A percentile compares a stretch with the other conserved stretches of the same genome.
phyloP scores from a whole-genome alignment of 495 filamentous ascomycete genomes.

The Penicillium verhagenii region DNA sequence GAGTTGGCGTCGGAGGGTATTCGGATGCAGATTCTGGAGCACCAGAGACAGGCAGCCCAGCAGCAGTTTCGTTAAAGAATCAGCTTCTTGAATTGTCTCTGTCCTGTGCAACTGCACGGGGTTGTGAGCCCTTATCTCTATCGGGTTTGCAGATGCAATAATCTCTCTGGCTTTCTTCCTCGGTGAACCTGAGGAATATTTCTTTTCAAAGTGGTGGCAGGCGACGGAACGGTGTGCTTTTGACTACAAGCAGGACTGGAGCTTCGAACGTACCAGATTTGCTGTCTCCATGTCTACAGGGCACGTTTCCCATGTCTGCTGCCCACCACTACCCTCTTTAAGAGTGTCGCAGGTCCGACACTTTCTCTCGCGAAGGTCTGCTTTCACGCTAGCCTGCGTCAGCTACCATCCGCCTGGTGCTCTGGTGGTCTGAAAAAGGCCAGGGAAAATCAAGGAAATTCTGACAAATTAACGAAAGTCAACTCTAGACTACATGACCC shows the following conservation, averaged over 20 bases:
- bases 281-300: not conserved
- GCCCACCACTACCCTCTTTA: not conserved
- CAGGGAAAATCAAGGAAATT: not conserved
- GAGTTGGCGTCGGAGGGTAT: conserved; percentile 72
- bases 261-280: not conserved
- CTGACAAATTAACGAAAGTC: not conserved
- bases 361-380: not conserved
- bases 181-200: not conserved
- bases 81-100: too few species aligned
- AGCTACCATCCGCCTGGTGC: not conserved
- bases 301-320: not conserved
- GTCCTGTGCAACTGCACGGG: not conserved
- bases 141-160: not conserved
- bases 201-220: not conserved
- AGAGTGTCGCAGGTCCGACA: not conserved
- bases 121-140: not conserved
- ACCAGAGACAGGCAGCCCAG: conserved; percentile 43
- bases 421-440: not conserved
- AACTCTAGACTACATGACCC: not conserved
- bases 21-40: conserved; percentile 61
- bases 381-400: not conserved
- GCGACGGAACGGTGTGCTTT: not conserved
- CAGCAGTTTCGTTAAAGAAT: conserved; percentile 29
- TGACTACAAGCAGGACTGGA: not conserved
- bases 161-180: not conserved